Conservation (phyloP, 2,329 filamentous ascomycete genomes). For the Achaetomium macrosporum region DNA sequence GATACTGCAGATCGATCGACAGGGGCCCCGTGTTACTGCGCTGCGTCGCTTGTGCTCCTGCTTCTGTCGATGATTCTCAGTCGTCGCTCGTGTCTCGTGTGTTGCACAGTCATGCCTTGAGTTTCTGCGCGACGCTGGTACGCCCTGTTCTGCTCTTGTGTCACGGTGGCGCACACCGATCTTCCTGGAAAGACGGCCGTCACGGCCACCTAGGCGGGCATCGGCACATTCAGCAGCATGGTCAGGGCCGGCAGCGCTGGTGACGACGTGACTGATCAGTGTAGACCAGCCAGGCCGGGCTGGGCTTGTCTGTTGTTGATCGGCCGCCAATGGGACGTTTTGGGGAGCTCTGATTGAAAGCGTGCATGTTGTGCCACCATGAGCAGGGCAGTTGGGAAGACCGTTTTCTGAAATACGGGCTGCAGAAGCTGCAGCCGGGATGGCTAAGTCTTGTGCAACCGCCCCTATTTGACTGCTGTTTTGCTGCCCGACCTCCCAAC, state of each 20-base stretch:
- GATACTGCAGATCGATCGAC: constrained; percentile 3
- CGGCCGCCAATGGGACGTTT: not conserved
- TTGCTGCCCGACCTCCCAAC: not conserved
- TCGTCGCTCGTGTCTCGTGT: not conserved
- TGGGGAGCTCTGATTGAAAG: not conserved
- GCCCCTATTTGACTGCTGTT: not conserved
- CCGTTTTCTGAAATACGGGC: not conserved
- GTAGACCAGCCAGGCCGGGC: not conserved
- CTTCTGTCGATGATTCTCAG: not conserved
- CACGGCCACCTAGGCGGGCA: not conserved
- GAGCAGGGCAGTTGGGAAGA: not conserved
- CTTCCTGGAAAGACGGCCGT: not conserved
- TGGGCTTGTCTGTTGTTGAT: not conserved
- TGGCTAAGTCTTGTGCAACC: not conserved
- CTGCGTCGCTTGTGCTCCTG: not conserved
- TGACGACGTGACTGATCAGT: too few relatives aligned
- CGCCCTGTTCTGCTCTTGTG: constrained; percentile 4
- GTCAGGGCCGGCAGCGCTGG: too few relatives aligned
- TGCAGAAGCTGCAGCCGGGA: not conserved
- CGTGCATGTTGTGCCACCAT: not conserved
- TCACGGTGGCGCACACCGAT: constrained; percentile 2
- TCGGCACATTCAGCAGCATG: not conserved
- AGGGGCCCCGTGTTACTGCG: not conserved
- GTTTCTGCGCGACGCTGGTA: not conserved
- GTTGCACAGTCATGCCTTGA: not conserved